phyloP scores from a whole-genome alignment of 2,329 filamentous ascomycete species.

The Pestalotiopsis sp. region DNA sequence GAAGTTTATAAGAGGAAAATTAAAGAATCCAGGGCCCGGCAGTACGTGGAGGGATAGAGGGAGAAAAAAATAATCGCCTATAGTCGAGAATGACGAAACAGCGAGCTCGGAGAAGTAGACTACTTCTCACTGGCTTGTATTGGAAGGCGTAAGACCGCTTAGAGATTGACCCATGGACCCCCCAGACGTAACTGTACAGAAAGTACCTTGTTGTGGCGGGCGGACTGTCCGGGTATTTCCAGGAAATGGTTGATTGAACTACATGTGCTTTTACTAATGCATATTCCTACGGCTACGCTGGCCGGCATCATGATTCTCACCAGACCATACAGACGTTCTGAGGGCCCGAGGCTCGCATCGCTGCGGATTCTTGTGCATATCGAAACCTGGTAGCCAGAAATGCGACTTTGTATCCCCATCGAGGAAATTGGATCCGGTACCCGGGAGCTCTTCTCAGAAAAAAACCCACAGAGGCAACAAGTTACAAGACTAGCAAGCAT shows the following conservation, averaged over 20 bases:
- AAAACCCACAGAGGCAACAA: too few species aligned
- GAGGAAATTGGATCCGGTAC: slow-evolving; percentile 8
- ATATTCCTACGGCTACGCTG: background rate
- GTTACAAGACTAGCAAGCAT: background rate
- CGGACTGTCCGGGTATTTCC: slow-evolving; percentile 2
- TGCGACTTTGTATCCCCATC: slow-evolving; percentile 1
- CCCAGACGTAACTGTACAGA: background rate
- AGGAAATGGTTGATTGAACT: background rate
- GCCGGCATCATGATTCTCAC: background rate
- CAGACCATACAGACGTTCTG: background rate
- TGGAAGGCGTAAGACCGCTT: slow-evolving; percentile 4
- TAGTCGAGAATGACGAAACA: slow-evolving; percentile 1
- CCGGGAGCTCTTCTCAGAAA: background rate
- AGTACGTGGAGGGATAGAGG: background rate
- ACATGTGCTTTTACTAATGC: slow-evolving; percentile 7
- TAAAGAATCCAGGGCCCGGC: background rate
- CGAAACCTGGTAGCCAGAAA: background rate
- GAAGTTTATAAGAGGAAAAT: background rate
- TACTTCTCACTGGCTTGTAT: slow-evolving; percentile 7
- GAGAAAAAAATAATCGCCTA: background rate
- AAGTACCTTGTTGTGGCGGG: background rate
- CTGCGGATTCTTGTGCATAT: background rate
- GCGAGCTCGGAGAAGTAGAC: slow-evolving; percentile 10
- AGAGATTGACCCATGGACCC: background rate
- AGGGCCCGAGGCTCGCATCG: background rate